A percentile compares a stretch with the other conserved stretches of the same genome.
These are phyloP conservation scores for Dipteronia dyeriana DNA, from an alignment of 345 rosid species.

Conservation along the genomic window DNA sequence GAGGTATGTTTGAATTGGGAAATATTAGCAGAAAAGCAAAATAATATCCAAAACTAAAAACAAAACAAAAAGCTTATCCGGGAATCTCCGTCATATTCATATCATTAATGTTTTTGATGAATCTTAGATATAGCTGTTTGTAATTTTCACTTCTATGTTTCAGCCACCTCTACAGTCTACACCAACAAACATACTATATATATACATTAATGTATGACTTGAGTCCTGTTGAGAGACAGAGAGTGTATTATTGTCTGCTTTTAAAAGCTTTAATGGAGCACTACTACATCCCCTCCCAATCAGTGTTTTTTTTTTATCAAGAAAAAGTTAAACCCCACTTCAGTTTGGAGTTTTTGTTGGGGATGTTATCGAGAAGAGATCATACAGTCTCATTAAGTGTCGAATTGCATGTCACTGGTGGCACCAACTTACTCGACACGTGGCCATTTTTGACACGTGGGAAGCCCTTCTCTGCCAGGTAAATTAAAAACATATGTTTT, in stretches of 20 bases:
- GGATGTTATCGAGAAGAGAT: background rate
- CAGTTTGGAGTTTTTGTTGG: slow-evolving; percentile 1
- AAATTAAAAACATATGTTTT: background rate
- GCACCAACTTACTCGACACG: too few species aligned
- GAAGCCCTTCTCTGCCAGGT: background rate
- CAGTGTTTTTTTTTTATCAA: background rate
- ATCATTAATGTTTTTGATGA: too few species aligned
- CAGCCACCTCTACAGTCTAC: background rate
- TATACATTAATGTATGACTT: background rate
- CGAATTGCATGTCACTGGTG: slow-evolving; percentile 7
- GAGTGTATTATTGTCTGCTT: background rate
- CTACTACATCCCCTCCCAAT: background rate
- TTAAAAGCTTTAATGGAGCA: slow-evolving; percentile 15
- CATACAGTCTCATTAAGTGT: background rate
- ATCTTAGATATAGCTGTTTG: background rate
- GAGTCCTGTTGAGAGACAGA: background rate
- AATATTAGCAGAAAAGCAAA: background rate
- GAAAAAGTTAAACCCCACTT: slow-evolving; percentile 1
- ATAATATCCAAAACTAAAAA: too few species aligned
- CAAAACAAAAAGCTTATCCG: background rate
- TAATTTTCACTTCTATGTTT: background rate
- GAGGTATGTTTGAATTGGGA: background rate
- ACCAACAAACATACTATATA: background rate
- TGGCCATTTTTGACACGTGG: slow-evolving; percentile 2
- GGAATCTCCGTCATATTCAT: background rate